These are phyloP conservation scores for Amanita brunnescens DNA, from an alignment of 768 basidiomycete species.

Conservation along the genomic window DNA sequence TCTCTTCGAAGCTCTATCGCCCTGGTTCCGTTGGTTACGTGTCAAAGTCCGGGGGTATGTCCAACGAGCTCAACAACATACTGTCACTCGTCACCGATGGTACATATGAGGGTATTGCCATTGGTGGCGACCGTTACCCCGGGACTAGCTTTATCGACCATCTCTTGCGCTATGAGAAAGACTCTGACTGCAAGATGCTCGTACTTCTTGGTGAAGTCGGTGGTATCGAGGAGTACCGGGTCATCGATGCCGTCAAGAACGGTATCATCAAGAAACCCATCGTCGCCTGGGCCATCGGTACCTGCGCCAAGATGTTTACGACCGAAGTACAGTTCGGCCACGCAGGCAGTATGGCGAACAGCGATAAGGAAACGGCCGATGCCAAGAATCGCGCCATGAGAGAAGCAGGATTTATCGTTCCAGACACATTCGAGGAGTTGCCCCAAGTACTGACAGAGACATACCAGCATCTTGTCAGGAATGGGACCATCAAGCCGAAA, in stretches of 20 bases:
- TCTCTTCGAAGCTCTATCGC: constrained; percentile 96
- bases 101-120: constrained; percentile 99
- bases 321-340: constrained; percentile 99
- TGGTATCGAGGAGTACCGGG: constrained; percentile 97
- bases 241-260: constrained; percentile 93
- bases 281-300: constrained; percentile 99
- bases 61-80: constrained; percentile 99
- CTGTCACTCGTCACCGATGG: constrained; percentile 94
- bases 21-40: constrained; percentile 97
- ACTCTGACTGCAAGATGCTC: constrained; percentile 98
- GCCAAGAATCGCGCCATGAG: constrained; percentile 97
- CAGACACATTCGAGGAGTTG: constrained; percentile 95
- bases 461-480: constrained; percentile 71
- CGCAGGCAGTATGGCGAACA: constrained; percentile 97
- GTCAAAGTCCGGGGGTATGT: constrained; percentile 99
- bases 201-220: constrained; percentile 98
- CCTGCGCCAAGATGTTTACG: constrained; percentile 99
- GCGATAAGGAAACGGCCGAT: constrained; percentile 94
- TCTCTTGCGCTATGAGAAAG: constrained; percentile 92
- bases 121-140: constrained; percentile 98
- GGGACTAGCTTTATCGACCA: constrained; percentile 99
- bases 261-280: constrained; percentile 97
- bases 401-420: constrained; percentile 92
- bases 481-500: constrained; percentile 60
- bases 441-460: constrained; percentile 78